These are phyloP conservation scores for Colletotrichum sp. DNA, from an alignment of 2,329 filamentous ascomycete species.

Conservation along the genomic window DNA sequence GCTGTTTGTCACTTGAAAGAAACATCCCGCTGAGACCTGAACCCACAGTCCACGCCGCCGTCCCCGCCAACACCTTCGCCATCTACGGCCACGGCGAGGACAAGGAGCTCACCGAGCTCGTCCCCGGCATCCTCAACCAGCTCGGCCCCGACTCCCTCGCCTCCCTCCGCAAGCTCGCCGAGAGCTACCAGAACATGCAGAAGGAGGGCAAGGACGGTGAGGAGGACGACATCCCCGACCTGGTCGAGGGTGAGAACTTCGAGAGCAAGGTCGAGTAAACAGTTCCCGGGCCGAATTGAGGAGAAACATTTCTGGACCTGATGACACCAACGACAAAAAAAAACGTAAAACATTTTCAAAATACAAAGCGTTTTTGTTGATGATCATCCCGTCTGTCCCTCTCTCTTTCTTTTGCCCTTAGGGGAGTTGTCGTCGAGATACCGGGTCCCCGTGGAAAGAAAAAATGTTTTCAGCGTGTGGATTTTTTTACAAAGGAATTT, in stretches of 20 bases:
- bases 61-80: constrained; percentile 98
- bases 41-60: constrained; percentile 87
- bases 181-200: constrained; percentile 99
- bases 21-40: neutral
- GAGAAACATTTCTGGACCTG: neutral
- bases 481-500: neutral
- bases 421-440: neutral
- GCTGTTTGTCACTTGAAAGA: neutral
- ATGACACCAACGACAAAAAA: neutral
- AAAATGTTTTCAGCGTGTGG: neutral
- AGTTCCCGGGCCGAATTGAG: neutral
- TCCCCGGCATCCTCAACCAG: constrained; percentile 99
- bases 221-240: constrained; percentile 93
- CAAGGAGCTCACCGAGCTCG: constrained; percentile 99
- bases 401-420: neutral
- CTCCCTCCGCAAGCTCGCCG: constrained; percentile 95
- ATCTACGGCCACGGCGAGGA: constrained; percentile 99
- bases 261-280: constrained; percentile 94
- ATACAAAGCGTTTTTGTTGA: neutral
- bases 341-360: constrained; percentile 22
- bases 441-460: neutral
- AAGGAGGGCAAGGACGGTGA: constrained; percentile 85
- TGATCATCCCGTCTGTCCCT: neutral
- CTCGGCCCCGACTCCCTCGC: constrained; percentile 97
- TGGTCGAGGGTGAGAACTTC: constrained; percentile 97